These are phyloP conservation scores for Ziziphus jujuba DNA, from an alignment of 306 rosid genomes.

Conservation along the genomic window DNA sequence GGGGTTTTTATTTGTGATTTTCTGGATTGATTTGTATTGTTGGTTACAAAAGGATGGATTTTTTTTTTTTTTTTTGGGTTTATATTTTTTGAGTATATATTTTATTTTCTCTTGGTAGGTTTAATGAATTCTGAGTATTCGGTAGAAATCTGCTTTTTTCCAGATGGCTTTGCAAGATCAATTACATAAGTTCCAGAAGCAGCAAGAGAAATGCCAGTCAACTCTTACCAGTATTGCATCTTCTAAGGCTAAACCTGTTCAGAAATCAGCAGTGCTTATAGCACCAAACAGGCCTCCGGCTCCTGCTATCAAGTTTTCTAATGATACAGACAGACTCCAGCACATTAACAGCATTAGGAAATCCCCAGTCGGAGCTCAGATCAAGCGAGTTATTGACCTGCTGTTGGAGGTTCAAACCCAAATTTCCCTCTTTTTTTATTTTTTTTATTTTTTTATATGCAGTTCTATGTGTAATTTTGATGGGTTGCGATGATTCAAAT, in stretches of 20 bases:
- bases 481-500: neutral
- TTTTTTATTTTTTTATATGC: no score
- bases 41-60: no score
- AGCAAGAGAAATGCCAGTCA: conserved; percentile 66
- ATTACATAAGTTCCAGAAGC: conserved; percentile 69
- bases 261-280: conserved; percentile 29
- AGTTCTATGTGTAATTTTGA: neutral
- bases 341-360: conserved; percentile 77
- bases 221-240: conserved; percentile 70
- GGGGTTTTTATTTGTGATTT: no score
- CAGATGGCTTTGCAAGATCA: conserved; percentile 67
- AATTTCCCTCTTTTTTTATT: conserved; percentile 1
- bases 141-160: neutral
- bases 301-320: conserved; percentile 76
- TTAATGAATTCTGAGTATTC: neutral
- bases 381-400: conserved; percentile 83
- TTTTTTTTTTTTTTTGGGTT: neutral
- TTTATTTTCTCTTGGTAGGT: no score
- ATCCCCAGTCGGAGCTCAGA: conserved; percentile 86
- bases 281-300: conserved; percentile 40
- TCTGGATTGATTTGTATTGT: no score
- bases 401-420: conserved; percentile 58
- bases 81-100: neutral
- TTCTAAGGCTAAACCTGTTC: conserved; percentile 26
- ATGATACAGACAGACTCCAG: conserved; percentile 92